Evolutionary conservation across 2,329 filamentous ascomycete species (phyloP), one percentile per base, ranked within the genome.

Genomic region (Aspergillus intermedius): DNA sequence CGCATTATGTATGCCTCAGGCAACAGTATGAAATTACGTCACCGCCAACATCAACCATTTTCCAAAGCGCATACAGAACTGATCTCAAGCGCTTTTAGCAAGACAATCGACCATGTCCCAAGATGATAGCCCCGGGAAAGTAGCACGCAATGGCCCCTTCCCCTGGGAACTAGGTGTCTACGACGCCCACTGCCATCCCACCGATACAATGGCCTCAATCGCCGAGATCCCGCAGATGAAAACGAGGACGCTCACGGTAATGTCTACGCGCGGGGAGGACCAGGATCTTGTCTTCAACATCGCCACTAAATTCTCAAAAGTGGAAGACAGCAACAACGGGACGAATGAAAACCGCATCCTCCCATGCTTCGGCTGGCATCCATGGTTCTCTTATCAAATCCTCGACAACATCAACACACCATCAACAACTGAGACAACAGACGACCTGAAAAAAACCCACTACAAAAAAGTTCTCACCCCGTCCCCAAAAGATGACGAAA

Each of bases 101-200:
- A 10, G 19, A 40, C 9, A 28, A 30, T 12, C 25, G 25, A 30
- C 25, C 25, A 40, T 40, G 37, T 40, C 17, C 15, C 37, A 40
- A 12, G 37, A 22, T 40, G 37, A 9, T 9, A 40, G 1, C 15
- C 7, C 15, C 37, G 8, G 19, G 46, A 9, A 30, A 45, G n/a
- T n/a, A 54, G 48, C 54, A 9, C 28, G 52, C 9, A 43, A 59
- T 21, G 47, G 59, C 19, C 47, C 50, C 2, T 81, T 84, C 19
- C 81, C 81, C n/a, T 84, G 81, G 81, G 71, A 81, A 39, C 58
- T 84, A 23, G 80, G 80, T 17, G 73, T 84, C 42, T 82, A 76
- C 54, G 82, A 85, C 60, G 81, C 81, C 25, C 82, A 85, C 62
- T 85, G 82, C 56, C 82, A 85, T 60, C 82, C 82, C 6, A 85